These are phyloP conservation scores for Ilyonectria robusta DNA, from an alignment of 2,329 filamentous ascomycete species.

Conservation along the genomic window DNA sequence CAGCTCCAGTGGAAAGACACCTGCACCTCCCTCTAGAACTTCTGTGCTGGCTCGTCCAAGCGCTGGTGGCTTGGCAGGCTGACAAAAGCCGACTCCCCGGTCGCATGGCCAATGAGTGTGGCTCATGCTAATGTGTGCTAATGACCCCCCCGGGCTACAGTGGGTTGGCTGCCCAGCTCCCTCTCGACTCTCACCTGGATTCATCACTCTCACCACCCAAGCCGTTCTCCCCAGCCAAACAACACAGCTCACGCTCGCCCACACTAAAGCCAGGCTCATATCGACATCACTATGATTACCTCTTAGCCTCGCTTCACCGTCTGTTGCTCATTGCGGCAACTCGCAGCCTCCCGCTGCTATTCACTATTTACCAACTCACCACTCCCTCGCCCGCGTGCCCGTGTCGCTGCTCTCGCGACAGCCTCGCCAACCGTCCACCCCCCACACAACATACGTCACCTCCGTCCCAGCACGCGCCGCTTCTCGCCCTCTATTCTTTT, in stretches of 20 bases:
- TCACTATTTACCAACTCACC: neutral
- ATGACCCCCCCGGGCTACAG: neutral
- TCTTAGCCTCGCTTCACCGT: constrained; percentile 11
- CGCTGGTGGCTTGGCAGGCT: constrained; percentile 19
- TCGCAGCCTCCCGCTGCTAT: neutral
- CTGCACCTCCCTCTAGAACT: neutral
- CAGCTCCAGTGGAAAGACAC: neutral
- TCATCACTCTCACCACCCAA: constrained; percentile 9
- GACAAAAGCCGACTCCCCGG: constrained; percentile 24
- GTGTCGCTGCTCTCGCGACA: constrained; percentile 38
- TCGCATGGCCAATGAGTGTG: constrained; percentile 14
- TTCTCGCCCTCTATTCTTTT: constrained; percentile 33
- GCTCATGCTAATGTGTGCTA: neutral
- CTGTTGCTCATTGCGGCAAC: constrained; percentile 3
- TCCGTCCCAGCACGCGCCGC: constrained; percentile 35
- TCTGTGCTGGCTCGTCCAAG: neutral
- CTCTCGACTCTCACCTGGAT: constrained; percentile 3
- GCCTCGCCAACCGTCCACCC: constrained; percentile 38
- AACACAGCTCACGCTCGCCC: constrained; percentile 7
- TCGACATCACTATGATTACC: constrained; percentile 18
- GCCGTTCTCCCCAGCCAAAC: constrained; percentile 19
- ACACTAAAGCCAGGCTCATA: neutral
- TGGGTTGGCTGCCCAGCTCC: constrained; percentile 12
- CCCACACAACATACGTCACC: constrained; percentile 46
- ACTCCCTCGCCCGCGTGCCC: neutral